These are phyloP conservation scores for Paramecium tetraurelia DNA, from an alignment of 73 alveolate species.

Conservation along the genomic window DNA sequence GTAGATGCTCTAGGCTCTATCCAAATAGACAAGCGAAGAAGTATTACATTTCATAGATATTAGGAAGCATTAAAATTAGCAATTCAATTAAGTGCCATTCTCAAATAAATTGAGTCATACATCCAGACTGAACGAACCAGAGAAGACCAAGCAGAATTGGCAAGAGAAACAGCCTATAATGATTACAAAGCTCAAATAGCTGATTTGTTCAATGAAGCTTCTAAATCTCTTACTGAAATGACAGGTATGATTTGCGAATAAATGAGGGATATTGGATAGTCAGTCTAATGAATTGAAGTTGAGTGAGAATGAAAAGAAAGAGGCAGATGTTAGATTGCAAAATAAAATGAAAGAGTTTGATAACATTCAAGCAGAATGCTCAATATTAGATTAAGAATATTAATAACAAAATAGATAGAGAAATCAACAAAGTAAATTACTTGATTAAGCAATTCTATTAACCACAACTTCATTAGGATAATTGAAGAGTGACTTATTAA, in stretches of 20 bases:
- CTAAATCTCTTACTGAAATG: not conserved
- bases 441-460: slow-evolving; percentile 30
- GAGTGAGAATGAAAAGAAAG: not conserved
- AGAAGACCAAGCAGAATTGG: slow-evolving; percentile 2
- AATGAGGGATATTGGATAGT: not conserved
- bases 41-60: not conserved
- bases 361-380: not conserved
- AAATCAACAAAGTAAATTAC: not conserved
- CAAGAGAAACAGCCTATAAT: not conserved
- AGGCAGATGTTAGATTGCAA: slow-evolving; percentile 7
- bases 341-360: not conserved
- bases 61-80: slow-evolving; percentile 29
- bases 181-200: not conserved
- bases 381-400: not conserved
- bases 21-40: not conserved
- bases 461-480: slow-evolving; percentile 46
- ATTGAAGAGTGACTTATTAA: slow-evolving; percentile 10
- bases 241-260: not conserved
- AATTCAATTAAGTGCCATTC: not conserved
- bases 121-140: slow-evolving; percentile 6
- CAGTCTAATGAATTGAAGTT: not conserved
- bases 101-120: not conserved
- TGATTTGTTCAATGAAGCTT: not conserved
- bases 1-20: not conserved
- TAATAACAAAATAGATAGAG: not conserved